Evolutionary conservation across 2,329 filamentous ascomycete genomes (phyloP).

Genomic region (Hymenoscyphus repandus): DNA sequence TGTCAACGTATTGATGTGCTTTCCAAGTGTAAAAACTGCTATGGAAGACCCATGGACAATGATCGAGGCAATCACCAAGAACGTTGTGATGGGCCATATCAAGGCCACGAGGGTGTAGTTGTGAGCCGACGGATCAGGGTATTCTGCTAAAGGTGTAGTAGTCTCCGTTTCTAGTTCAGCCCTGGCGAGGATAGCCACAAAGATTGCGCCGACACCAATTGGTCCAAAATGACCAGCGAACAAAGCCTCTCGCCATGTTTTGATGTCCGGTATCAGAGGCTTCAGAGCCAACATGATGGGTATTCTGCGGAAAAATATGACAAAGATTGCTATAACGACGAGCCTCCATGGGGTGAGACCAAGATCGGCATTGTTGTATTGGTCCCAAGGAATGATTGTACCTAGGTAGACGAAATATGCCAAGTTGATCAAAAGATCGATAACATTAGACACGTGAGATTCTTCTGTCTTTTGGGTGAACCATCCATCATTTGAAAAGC

Average conservation of each 20-base stretch:
- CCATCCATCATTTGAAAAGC: conserved; percentile 99
- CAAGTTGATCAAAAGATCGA: conserved; percentile 94
- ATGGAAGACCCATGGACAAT: conserved; percentile 96
- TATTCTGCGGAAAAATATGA: conserved; percentile 92
- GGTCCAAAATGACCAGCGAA: conserved; percentile 98
- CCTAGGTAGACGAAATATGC: conserved; percentile 97
- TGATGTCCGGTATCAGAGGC: conserved; percentile 90
- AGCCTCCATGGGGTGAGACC: conserved; percentile 84
- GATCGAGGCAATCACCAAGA: conserved; percentile 91
- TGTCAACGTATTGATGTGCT: conserved; percentile 94
- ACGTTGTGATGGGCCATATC: conserved; percentile 94
- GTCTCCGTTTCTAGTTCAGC: conserved; percentile 76
- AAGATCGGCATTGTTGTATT: conserved; percentile 71
- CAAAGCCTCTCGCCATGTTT: conserved; percentile 94
- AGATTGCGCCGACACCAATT: conserved; percentile 94
- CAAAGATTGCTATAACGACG: conserved; percentile 87
- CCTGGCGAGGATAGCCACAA: conserved; percentile 85
- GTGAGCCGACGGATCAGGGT: conserved; percentile 47
- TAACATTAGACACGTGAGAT: conserved; percentile 98
- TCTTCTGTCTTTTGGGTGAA: conserved; percentile 98
- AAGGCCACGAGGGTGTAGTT: conserved; percentile 71
- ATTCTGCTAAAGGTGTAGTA: conserved; percentile 65
- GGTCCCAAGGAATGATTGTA: conserved; percentile 92
- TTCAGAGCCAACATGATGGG: conserved; percentile 91
- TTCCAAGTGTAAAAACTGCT: conserved; percentile 94